These are phyloP conservation scores for Peronosclerospora sorghi DNA, from an alignment of 352 stramenopile species.

Conservation along the genomic window DNA sequence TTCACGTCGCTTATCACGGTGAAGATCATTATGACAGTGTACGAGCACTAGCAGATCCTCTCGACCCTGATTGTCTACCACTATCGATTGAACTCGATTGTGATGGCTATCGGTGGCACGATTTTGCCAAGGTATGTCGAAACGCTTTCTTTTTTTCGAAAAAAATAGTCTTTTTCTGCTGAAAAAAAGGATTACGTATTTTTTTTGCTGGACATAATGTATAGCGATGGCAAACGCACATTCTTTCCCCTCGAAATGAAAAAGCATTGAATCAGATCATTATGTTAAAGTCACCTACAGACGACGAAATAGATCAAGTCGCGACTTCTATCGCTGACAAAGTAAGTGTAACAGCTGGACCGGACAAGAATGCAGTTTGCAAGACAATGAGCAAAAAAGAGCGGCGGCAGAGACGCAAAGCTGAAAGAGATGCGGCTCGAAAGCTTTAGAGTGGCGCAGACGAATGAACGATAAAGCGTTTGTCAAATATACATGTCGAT, in stretches of 20 bases:
- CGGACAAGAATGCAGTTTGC: constrained; percentile 1
- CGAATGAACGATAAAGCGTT: too few relatives aligned
- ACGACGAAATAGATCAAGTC: constrained; percentile 7
- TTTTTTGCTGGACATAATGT: not conserved
- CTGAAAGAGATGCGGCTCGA: constrained; percentile 7
- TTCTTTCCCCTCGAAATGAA: not conserved
- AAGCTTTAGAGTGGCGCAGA: too few relatives aligned
- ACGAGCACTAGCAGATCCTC: constrained; percentile 33
- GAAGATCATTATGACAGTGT: constrained; percentile 82
- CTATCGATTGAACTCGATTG: constrained; percentile 40
- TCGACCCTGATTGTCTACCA: constrained; percentile 21
- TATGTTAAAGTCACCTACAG: constrained; percentile 7
- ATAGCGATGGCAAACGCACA: constrained; percentile 25
- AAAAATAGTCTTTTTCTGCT: too few relatives aligned
- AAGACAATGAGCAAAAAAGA: constrained; percentile 37
- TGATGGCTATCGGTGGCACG: constrained; percentile 42
- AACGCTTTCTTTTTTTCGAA: constrained; percentile 4
- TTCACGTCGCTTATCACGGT: constrained; percentile 59
- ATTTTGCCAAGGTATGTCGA: constrained; percentile 49
- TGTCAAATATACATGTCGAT: too few relatives aligned
- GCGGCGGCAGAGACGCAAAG: constrained; percentile 26
- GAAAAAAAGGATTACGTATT: too few relatives aligned
- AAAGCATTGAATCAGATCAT: constrained; percentile 3
- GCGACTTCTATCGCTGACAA: constrained; percentile 11
- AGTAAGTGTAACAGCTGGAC: constrained; percentile 11